Evolutionary conservation across 768 basidiomycete species (phyloP), one percentile per base, ranked within the genome.

Genomic region (Russula griseocarnosa): DNA sequence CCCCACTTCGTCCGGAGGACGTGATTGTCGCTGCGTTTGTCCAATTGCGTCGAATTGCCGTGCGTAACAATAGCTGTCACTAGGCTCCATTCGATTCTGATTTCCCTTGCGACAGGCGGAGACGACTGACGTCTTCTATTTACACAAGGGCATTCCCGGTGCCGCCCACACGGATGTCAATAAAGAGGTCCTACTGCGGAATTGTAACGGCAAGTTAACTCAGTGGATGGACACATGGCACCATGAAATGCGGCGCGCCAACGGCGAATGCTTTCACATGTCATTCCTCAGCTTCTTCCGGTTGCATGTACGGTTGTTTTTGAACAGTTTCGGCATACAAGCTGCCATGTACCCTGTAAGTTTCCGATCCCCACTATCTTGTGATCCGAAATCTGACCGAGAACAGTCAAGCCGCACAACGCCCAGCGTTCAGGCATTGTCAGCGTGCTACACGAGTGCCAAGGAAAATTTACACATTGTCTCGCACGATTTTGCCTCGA

Each of bases 241-340:
- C 44, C 76, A 77, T 38, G 87, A 92, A 71, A 87, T 93, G 86
- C 79, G 78, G 67, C 79, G 83, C 73, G 89, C 89, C 46, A 81
- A 81, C 28, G 90, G 90, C 55, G 84, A 86, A 74, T 78, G 79
- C 6, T 93, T 93, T 73, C 91, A 93, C 73, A 81, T 82, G 60
- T 85, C 86, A 10, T 84, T 92, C 74, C 79, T 93, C 24, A 83
- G 75, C 69, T 82, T 89, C 70, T 93, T 92, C 79, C 82, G 88
- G 55, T 78, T 90, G 36, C 83, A 93, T 71, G 87, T 90, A 56
- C 80, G 87, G 65, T 79, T 94, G 55, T 93, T 92, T 76, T 74
- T 93, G 72, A 93, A 93, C 73, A 90, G 88, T 67, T 89, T 92
- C 73, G 91, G 88, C 30, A 84, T 92, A 54, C 86, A 88, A 68